Base-by-base conservation (phyloP, 2,329 filamentous ascomycete genomes). In the Rhinocladiella mackenziei region DNA sequence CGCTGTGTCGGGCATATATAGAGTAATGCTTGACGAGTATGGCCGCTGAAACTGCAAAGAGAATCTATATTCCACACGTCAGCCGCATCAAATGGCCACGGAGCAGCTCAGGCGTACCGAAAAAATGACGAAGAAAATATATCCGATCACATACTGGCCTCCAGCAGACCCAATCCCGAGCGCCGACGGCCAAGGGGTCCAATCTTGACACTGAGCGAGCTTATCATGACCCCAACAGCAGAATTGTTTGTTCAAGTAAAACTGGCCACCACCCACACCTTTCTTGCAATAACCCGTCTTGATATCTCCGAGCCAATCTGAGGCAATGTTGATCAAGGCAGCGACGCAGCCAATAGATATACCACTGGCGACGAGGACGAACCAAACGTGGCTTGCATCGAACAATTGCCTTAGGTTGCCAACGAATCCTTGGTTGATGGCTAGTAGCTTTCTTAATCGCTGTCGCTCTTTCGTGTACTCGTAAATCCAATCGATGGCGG, bases 401-500 rank as follows among this genome's bases (percentile, higher is more conserved):
- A 87, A 72, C 17, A 94, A 68, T 54, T 84, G 81, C 50, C 78
- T 81, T 41, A 84, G 58, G 57, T 88, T 80, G 9, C 89, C 88
- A 14, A 89, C 48, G 4, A 95, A 56, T 0, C 89, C 86, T 14
- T 78, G 74, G 17, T 45, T 41, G 5, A 81, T 77, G 0, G 84
- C 78, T 43, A 81, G 78, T 14, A 98, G 72, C 20, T 84, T 77
- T n/a, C 88, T 80, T 58, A 94, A 70, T 17, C 92, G 80, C 64
- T 94, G 88, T 14, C 92, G 80, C 69, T 98, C 92, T 65, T 96
- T 96, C 39, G 86, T 92, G 62, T 97, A 95, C 66, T 98, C 92
- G 59, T 95, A 97, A 62, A 97, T 97, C 92, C 92, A 98, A 70
- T 98, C 92, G 63, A 98, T 98, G 46, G 92, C 91, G 11, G 91